Evolutionary conservation across 2,329 filamentous ascomycete genomes (phyloP).

Genomic region (Penicillium sp.): DNA sequence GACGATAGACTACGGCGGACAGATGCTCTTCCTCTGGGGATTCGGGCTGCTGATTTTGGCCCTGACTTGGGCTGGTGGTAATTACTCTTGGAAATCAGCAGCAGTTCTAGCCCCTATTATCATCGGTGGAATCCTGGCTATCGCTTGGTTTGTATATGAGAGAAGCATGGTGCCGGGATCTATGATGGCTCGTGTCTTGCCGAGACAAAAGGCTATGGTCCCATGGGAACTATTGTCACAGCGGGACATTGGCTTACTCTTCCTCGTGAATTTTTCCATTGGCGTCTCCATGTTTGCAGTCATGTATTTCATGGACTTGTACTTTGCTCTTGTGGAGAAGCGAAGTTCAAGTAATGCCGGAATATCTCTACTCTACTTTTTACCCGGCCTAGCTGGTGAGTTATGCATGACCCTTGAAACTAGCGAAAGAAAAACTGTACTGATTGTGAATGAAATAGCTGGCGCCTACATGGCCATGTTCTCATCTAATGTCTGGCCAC

Average conservation of each 20-base stretch:
- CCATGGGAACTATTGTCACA: conserved; percentile 64
- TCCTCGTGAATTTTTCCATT: conserved; percentile 11
- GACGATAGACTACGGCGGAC: conserved; percentile 58
- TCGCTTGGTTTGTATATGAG: conserved; percentile 58
- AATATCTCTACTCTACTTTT: conserved; percentile 66
- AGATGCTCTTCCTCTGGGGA: conserved; percentile 62
- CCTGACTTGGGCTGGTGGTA: conserved; percentile 62
- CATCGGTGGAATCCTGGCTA: conserved; percentile 52
- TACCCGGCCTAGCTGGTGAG: conserved; percentile 66
- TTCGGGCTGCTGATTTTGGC: conserved; percentile 62
- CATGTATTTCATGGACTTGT: conserved; percentile 72
- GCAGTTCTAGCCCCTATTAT: conserved; percentile 59
- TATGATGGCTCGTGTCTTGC: conserved; percentile 55
- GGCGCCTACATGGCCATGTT: conserved; percentile 66
- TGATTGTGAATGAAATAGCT: conserved; percentile 32
- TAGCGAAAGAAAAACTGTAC: conserved; percentile 4
- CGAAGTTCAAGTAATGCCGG: conserved; percentile 60
- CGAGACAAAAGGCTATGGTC: conserved; percentile 67
- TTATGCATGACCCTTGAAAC: conserved; percentile 3
- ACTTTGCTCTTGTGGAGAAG: conserved; percentile 68
- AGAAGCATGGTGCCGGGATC: conserved; percentile 60
- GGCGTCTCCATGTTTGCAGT: conserved; percentile 55
- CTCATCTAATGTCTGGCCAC: conserved; percentile 65
- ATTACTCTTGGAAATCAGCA: conserved; percentile 58
- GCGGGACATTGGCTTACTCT: conserved; percentile 57